These are phyloP conservation scores for Zygoascus bituminiphila DNA, from an alignment of 805 yeast genomes.

Conservation along the genomic window DNA sequence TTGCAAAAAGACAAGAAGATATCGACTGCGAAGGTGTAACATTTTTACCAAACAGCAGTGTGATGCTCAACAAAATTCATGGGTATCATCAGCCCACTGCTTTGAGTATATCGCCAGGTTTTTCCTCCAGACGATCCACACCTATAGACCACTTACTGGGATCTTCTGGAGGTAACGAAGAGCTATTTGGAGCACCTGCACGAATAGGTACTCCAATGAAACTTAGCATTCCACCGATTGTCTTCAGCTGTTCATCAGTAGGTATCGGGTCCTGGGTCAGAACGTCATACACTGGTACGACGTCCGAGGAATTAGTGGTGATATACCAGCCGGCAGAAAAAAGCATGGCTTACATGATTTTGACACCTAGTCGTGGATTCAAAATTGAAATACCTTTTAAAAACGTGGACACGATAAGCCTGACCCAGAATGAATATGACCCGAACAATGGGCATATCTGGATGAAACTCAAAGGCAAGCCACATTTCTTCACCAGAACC, in stretches of 20 bases:
- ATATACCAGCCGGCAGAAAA: conserved; percentile 14
- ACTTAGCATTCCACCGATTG: conserved; percentile 1
- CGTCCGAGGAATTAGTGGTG: conserved; percentile 10
- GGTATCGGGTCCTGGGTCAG: conserved; percentile 11
- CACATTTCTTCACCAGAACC: conserved; percentile 10
- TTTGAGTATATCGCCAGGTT: background rate
- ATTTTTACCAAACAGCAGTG: background rate
- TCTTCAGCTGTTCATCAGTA: conserved; percentile 6
- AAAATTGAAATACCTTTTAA: conserved; percentile 11
- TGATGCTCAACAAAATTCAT: background rate
- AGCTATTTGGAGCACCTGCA: background rate
- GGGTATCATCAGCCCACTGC: background rate
- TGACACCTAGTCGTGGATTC: conserved; percentile 7
- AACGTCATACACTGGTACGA: conserved; percentile 4
- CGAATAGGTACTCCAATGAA: background rate
- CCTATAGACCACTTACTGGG: background rate
- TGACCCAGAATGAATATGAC: conserved; percentile 5
- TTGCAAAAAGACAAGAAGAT: conserved; percentile 7
- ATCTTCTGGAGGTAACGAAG: background rate
- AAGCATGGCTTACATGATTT: conserved; percentile 10
- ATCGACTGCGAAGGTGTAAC: conserved; percentile 1
- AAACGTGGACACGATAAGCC: conserved; percentile 6
- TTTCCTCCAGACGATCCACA: background rate
- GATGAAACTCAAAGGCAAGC: conserved; percentile 9
- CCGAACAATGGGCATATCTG: conserved; percentile 11